These are phyloP conservation scores for Xylogone sp. DNA, from an alignment of 2,329 filamentous ascomycete species.

Conservation along the genomic window DNA sequence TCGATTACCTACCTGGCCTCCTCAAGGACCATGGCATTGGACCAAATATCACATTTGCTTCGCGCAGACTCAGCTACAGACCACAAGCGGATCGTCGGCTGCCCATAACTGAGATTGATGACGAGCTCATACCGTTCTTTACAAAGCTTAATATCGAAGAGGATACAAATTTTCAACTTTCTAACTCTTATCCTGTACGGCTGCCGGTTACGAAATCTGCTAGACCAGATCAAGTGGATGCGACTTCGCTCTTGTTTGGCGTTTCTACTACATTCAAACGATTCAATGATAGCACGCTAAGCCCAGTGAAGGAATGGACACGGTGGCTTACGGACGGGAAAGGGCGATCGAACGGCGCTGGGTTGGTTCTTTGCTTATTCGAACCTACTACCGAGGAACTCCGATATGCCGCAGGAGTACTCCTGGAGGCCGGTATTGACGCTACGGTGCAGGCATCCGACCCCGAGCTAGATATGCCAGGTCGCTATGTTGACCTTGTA, in stretches of 20 bases:
- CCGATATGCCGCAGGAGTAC: conserved; percentile 40
- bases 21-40: conserved; percentile 19
- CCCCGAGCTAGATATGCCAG: conserved; percentile 51
- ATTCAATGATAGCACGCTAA: conserved; percentile 47
- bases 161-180: background rate
- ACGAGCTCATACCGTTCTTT: conserved; percentile 18
- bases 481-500: conserved; percentile 53
- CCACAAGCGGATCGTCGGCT: conserved; percentile 20
- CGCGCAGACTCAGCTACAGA: conserved; percentile 24
- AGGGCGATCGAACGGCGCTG: conserved; percentile 52
- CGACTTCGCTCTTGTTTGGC: conserved; percentile 55
- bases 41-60: conserved; percentile 22
- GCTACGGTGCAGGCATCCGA: conserved; percentile 54
- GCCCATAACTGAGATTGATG: conserved; percentile 17
- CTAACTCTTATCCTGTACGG: conserved; percentile 33
- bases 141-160: background rate
- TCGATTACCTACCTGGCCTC: background rate
- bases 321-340: conserved; percentile 57
- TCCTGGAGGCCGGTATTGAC: conserved; percentile 48
- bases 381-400: conserved; percentile 49
- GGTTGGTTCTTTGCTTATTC: conserved; percentile 50
- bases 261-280: conserved; percentile 56
- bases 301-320: conserved; percentile 53
- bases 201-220: conserved; percentile 46
- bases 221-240: conserved; percentile 47